Conservation (phyloP, 2,329 filamentous ascomycete species). For the Colletotrichum sp. region DNA sequence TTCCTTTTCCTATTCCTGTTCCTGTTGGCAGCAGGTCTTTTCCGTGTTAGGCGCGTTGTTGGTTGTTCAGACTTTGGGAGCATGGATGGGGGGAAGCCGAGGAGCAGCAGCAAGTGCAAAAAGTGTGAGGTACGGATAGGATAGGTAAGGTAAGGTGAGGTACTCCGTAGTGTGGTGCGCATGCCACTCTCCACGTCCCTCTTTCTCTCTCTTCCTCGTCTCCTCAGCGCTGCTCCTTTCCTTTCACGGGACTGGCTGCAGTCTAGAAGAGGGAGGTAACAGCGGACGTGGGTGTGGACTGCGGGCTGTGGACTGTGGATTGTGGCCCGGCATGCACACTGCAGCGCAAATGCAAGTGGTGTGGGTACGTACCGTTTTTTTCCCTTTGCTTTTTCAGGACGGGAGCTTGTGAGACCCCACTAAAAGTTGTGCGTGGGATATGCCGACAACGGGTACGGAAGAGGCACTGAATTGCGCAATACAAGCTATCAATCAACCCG, state of each 20-base stretch:
- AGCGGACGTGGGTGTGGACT: background rate
- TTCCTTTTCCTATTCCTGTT: background rate
- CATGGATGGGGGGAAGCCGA: background rate
- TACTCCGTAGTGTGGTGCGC: background rate
- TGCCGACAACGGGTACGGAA: slow-evolving; percentile 15
- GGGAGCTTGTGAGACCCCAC: slow-evolving; percentile 10
- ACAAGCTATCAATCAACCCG: background rate
- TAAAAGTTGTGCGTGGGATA: slow-evolving; percentile 15
- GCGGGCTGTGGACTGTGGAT: background rate
- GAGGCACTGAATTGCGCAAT: slow-evolving; percentile 3
- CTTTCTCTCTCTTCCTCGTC: background rate
- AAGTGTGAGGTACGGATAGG: background rate
- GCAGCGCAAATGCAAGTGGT: background rate
- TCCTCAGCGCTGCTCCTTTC: background rate
- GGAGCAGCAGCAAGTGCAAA: background rate
- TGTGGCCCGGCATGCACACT: background rate
- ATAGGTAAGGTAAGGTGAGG: background rate
- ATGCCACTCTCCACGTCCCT: background rate
- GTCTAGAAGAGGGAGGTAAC: background rate
- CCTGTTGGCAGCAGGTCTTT: background rate
- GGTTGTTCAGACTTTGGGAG: background rate
- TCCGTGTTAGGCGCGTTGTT: slow-evolving; percentile 7
- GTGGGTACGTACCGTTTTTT: slow-evolving; percentile 1
- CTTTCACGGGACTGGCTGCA: background rate
- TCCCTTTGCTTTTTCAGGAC: slow-evolving; percentile 4